Conservation (phyloP, 805 yeast species). For the Metschnikowia shivogae region DNA sequence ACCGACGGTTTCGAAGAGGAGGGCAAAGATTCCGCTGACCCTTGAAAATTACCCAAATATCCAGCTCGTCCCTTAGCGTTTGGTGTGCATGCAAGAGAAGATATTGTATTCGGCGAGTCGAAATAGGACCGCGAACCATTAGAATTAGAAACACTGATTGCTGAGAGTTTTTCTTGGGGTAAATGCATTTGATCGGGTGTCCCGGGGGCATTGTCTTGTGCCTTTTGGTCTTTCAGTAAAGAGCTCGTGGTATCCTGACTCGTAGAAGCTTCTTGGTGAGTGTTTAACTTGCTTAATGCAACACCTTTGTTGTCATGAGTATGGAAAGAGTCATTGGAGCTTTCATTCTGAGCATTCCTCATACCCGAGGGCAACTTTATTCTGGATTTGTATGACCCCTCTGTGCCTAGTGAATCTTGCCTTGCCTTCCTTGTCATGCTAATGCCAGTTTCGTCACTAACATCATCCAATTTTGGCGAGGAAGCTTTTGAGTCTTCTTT, state of each 20-base stretch:
- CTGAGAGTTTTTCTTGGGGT: not conserved
- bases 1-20: not conserved
- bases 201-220: not conserved
- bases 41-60: not conserved
- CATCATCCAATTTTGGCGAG: not conserved
- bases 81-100: slow-evolving; percentile 2
- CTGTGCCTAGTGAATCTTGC: slow-evolving; percentile 22
- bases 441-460: not conserved
- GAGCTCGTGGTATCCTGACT: not conserved
- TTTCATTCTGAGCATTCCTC: not conserved
- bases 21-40: slow-evolving; percentile 2
- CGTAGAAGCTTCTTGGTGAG: not conserved
- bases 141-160: not conserved
- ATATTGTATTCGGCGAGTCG: slow-evolving; percentile 1
- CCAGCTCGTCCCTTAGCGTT: not conserved
- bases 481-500: not conserved
- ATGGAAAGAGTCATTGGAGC: not conserved
- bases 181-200: not conserved
- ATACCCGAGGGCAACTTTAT: slow-evolving; percentile 31
- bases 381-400: slow-evolving; percentile 28
- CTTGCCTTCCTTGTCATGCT: slow-evolving; percentile 5
- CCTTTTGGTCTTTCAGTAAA: not conserved
- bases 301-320: not conserved
- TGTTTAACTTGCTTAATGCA: not conserved
- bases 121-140: not conserved